Percentiles rank a stretch among this genome's conserved stretches.
phyloP scores from a whole-genome alignment of 1,284 basidiomycete species.

The Moesziomyces sp. region DNA sequence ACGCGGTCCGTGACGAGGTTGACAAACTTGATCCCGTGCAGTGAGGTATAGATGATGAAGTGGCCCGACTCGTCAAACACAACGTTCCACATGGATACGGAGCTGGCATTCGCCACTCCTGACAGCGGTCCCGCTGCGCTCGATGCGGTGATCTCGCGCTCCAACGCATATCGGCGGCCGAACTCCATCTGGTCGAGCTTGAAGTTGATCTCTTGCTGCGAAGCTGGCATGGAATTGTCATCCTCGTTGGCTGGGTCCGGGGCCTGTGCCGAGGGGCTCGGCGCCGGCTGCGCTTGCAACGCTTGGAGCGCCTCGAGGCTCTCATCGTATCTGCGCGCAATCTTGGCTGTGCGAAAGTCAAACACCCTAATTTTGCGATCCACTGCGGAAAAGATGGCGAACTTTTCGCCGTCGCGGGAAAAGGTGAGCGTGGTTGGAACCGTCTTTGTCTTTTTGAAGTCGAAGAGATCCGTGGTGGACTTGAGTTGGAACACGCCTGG shows the following conservation, averaged over 20 bases:
- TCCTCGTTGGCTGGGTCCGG: not conserved
- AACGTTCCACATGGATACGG: slow-evolving; percentile 71
- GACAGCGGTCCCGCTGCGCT: slow-evolving; percentile 70
- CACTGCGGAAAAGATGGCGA: slow-evolving; percentile 89
- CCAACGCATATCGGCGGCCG: slow-evolving; percentile 89
- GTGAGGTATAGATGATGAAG: slow-evolving; percentile 89
- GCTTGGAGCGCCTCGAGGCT: slow-evolving; percentile 86
- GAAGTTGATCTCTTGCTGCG: slow-evolving; percentile 71
- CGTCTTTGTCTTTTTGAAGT: slow-evolving; percentile 98
- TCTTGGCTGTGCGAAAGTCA: slow-evolving; percentile 87
- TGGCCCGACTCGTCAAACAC: slow-evolving; percentile 97
- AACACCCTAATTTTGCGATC: slow-evolving; percentile 94
- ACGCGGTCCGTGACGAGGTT: slow-evolving; percentile 95
- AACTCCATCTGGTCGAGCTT: slow-evolving; percentile 99
- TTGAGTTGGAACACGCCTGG: slow-evolving; percentile 87
- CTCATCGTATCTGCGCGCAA: slow-evolving; percentile 93
- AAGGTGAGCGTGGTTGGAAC: slow-evolving; percentile 89
- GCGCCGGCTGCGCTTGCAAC: slow-evolving; percentile 13
- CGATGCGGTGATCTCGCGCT: slow-evolving; percentile 87
- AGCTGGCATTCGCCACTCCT: slow-evolving; percentile 59
- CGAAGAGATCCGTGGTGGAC: slow-evolving; percentile 90
- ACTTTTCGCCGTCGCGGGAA: slow-evolving; percentile 86
- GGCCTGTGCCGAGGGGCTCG: slow-evolving; percentile 1
- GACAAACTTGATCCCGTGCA: slow-evolving; percentile 96
- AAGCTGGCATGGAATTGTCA: not conserved